Evolutionary conservation across 495 filamentous ascomycete genomes (phyloP), one percentile per base, ranked within the genome.

Genomic region (Bathelium albidoporum): DNA sequence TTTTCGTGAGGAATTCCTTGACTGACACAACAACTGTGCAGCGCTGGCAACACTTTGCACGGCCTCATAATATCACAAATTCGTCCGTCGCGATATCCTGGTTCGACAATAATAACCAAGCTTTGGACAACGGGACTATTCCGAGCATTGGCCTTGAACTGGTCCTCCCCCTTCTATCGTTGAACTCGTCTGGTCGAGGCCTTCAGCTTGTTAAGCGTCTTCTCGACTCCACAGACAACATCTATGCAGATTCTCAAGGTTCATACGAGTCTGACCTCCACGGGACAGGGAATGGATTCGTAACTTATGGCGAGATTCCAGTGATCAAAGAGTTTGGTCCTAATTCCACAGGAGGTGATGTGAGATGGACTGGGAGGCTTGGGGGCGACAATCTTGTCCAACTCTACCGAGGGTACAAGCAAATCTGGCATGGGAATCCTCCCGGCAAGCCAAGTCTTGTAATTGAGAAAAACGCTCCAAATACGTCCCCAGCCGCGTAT

Each of bases 91-190:
- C 49, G 4, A 12, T 66, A 31, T 62, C 58, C 7, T 31, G 63
- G 29, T 69, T 69, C 64, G 62, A 69, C 59, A 69, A 69, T 60
- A 64, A 66, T 41, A 58, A 63, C 43, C 36, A 58, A 24, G 61
- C 52, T 16, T 12, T 60, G 1, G 58, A 65, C 34, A 41, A 62
- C n/a, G 62, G 59, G 12, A 36, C 55, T 14, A 63, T 61, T 32
- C 45, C 60, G 3, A 64, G 22, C 28, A 36, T 39, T 39, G 60
- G 49, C 2, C 52, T 69, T 22, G 60, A 58, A 11, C 62, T 62
- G n/a, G 32, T 53, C 4, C 55, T 66, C 3, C 58, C 67, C 4
- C 58, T 64, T 22, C 62, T 58, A 16, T 58, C 64, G 10, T 52
- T 39, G 20, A 62, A 59, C 24, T 58, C 24, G 12, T 31, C 58